A percentile compares a stretch with the other conserved stretches of the same genome.
Conservation (phyloP, 148 eudicot genomes). For the Hydrangea macrophylla region DNA sequence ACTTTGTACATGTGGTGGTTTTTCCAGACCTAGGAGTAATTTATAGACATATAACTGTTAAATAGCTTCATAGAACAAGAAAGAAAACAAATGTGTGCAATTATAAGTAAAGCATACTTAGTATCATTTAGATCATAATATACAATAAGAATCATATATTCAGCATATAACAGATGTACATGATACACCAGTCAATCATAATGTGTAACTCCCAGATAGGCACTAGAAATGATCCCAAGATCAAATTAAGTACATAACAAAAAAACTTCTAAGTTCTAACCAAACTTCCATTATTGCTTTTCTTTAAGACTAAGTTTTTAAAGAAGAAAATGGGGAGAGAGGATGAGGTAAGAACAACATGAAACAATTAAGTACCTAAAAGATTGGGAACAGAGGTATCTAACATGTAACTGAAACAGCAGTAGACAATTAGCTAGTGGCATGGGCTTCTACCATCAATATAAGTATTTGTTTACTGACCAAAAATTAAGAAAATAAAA, state of each 20-base stretch:
- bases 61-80: background rate
- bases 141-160: background rate
- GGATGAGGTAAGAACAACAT: background rate
- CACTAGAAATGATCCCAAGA: background rate
- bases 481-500: no score
- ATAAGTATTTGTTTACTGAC: no score
- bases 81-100: background rate
- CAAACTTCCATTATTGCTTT: no score
- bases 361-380: background rate
- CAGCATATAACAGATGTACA: no score
- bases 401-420: no score
- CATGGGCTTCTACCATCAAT: no score
- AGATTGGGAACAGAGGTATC: no score
- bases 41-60: conserved; percentile 5
- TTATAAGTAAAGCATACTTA: background rate
- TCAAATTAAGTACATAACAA: background rate
- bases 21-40: conserved; percentile 76
- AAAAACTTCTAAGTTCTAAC: background rate
- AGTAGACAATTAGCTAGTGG: no score
- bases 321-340: background rate
- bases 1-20: conserved; percentile 96
- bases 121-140: background rate
- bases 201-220: background rate
- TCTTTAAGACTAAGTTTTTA: no score
- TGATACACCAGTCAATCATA: background rate